Percentiles rank a stretch among this genome's conserved stretches.
Conservation (phyloP, 2,329 filamentous ascomycete genomes). For the Calonectria pseudoturangicola region DNA sequence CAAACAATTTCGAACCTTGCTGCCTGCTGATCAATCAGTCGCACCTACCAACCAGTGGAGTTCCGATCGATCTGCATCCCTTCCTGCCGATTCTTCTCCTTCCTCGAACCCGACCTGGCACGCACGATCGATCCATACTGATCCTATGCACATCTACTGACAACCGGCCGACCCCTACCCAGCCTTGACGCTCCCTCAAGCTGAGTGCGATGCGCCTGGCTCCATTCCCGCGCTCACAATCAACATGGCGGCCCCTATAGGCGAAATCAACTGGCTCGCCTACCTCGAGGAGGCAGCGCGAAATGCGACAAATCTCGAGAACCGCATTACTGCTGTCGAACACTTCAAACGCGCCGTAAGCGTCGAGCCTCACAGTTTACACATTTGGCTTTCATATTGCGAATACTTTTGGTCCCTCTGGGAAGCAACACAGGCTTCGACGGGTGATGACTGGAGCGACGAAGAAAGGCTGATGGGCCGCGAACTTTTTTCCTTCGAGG, state of each 20-base stretch:
- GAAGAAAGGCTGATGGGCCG: constrained; percentile 82
- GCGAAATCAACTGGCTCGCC: constrained; percentile 86
- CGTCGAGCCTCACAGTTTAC: constrained; percentile 83
- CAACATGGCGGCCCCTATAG: constrained; percentile 75
- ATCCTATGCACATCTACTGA: constrained; percentile 32
- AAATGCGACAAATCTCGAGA: constrained; percentile 77
- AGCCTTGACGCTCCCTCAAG: constrained; percentile 23
- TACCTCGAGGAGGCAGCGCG: constrained; percentile 83
- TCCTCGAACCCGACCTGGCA: not conserved
- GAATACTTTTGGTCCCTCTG: constrained; percentile 86
- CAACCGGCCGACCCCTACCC: constrained; percentile 20
- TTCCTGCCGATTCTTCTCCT: constrained; percentile 12
- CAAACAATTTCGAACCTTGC: constrained; percentile 9
- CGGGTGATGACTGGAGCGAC: constrained; percentile 73
- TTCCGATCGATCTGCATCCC: constrained; percentile 12
- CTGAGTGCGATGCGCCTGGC: constrained; percentile 52
- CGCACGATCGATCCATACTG: not conserved
- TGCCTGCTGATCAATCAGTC: constrained; percentile 33
- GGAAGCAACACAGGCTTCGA: constrained; percentile 75
- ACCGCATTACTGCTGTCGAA: constrained; percentile 82
- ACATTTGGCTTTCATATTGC: constrained; percentile 85
- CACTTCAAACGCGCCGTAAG: constrained; percentile 81
- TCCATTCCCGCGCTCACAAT: constrained; percentile 44
- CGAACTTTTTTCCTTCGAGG: constrained; percentile 82
- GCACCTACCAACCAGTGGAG: constrained; percentile 19